A percentile compares a stretch with the other conserved stretches of the same genome.
These are phyloP conservation scores for Aciculoconidium aculeatum DNA, from an alignment of 805 yeast genomes.

Conservation along the genomic window DNA sequence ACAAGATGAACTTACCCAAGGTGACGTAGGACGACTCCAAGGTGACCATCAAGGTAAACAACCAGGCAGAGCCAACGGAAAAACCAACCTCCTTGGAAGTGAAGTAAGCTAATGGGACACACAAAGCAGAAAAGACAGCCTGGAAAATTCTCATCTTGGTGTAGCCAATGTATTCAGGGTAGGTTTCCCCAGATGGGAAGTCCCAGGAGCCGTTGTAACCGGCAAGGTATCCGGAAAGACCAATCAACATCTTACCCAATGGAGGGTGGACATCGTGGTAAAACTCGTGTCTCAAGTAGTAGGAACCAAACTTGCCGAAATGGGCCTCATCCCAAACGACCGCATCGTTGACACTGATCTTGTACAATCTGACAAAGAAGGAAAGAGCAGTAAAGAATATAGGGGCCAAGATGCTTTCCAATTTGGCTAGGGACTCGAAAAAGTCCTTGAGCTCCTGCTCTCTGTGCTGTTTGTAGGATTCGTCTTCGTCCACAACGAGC, in stretches of 20 bases:
- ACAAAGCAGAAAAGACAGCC: slow-evolving; percentile 74
- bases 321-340: slow-evolving; percentile 99
- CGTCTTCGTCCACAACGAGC: slow-evolving; percentile 10
- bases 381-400: slow-evolving; percentile 31
- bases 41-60: slow-evolving; percentile 72
- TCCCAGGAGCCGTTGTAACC: slow-evolving; percentile 86
- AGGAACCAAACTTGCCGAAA: slow-evolving; percentile 94
- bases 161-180: slow-evolving; percentile 73
- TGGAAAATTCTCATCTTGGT: slow-evolving; percentile 85
- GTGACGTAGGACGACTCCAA: slow-evolving; percentile 81
- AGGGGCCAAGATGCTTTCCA: slow-evolving; percentile 27
- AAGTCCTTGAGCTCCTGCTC: slow-evolving; percentile 17
- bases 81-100: slow-evolving; percentile 76
- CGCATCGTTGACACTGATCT: slow-evolving; percentile 60
- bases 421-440: slow-evolving; percentile 15
- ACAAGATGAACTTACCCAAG: slow-evolving; percentile 79
- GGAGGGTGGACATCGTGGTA: slow-evolving; percentile 99
- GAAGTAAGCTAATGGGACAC: slow-evolving; percentile 83
- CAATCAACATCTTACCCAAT: slow-evolving; percentile 88
- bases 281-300: slow-evolving; percentile 80
- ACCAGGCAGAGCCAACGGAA: slow-evolving; percentile 65
- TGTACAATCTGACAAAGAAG: slow-evolving; percentile 58
- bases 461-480: slow-evolving; percentile 5
- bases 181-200: slow-evolving; percentile 75
- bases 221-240: slow-evolving; percentile 78